Percentiles rank a stretch among this genome's conserved stretches.
These are phyloP conservation scores for Ochromonas danica DNA, from an alignment of 108 stramenopile species.

Conservation along the genomic window DNA sequence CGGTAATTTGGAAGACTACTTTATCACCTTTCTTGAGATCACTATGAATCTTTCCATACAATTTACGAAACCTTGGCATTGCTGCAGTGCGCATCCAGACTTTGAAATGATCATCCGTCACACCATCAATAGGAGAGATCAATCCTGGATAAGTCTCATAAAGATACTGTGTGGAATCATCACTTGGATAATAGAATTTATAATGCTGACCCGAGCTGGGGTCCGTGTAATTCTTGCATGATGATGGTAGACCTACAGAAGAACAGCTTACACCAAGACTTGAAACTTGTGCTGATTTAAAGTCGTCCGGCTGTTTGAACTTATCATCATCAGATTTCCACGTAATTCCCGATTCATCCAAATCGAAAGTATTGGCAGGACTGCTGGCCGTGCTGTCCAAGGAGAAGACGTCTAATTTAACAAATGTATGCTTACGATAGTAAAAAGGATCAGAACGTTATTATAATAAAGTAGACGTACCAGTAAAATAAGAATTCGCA, in stretches of 20 bases:
- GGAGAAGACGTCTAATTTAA: constrained; percentile 9
- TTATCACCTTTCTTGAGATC: constrained; percentile 68
- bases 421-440: background rate
- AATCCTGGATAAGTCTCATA: constrained; percentile 54
- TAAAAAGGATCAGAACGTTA: background rate
- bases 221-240: constrained; percentile 25
- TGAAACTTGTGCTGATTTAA: constrained; percentile 45
- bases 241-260: background rate
- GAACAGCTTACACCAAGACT: background rate
- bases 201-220: constrained; percentile 56
- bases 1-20: constrained; percentile 68
- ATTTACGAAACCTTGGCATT: constrained; percentile 85
- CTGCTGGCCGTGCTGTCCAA: background rate
- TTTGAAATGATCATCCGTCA: constrained; percentile 93
- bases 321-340: constrained; percentile 89
- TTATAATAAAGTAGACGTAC: constrained; percentile 2
- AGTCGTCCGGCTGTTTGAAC: constrained; percentile 76
- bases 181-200: constrained; percentile 83
- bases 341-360: constrained; percentile 86
- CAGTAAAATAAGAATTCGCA: constrained; percentile 96
- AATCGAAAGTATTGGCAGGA: constrained; percentile 40
- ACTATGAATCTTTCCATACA: constrained; percentile 83
- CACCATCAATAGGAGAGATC: constrained; percentile 68
- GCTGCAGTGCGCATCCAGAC: constrained; percentile 98
- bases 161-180: constrained; percentile 53